Evolutionary conservation across 2,329 filamentous ascomycete species (phyloP), one percentile per base, ranked within the genome.

Genomic region (Fusarium agapanthi): DNA sequence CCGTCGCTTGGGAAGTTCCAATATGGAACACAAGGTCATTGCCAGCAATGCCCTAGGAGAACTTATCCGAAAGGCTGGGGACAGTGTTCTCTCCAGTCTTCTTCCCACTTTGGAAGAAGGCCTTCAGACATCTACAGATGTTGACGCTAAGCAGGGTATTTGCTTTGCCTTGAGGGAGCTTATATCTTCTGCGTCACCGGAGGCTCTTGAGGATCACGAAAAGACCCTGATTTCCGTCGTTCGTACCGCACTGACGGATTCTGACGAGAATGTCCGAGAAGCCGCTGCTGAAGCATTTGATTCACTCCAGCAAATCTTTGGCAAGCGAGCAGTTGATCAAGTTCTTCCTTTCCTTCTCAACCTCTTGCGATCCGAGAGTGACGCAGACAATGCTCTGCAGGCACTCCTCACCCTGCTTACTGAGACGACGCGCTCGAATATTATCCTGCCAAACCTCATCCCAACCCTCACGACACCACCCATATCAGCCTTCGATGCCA

Each of bases 1-100:
- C 80, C 91, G 94, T 67, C 93, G 96, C 54, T 89, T 99, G 75
- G 96, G 95, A 70, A 98, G 95, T 81, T 93, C 95, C 50, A 98
- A 98, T 79, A 95, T 97, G 92, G 96, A 99, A 82, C 96, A 99
- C 83, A 98, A 98, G 86, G 93, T 97, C 76, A 99, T 99, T 86
- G 96, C 97, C 74, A 95, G 95, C 81, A 98, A 98, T 81, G 95
- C 96, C 54, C 88, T 99, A 62, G 96, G 96, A 79, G 96, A 99
- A 81, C 90, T 99, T 74, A 98, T 99, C 79, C 92, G 96, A 78
- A 98, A 97, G 83, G 95, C 96, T 78, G 96, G 97, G 69, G 96
- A 99, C 81, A 93, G 94, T 62, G 95, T 99, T 64, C 87, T 99
- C 71, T 90, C 95, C 30, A 97, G 90, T 47, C 85, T 99, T 67